Percentiles rank a stretch among this genome's conserved stretches.
These are phyloP conservation scores for Coix lacrymajobi DNA, from an alignment of 176 grass and related monocot genomes.

Conservation along the genomic window DNA sequence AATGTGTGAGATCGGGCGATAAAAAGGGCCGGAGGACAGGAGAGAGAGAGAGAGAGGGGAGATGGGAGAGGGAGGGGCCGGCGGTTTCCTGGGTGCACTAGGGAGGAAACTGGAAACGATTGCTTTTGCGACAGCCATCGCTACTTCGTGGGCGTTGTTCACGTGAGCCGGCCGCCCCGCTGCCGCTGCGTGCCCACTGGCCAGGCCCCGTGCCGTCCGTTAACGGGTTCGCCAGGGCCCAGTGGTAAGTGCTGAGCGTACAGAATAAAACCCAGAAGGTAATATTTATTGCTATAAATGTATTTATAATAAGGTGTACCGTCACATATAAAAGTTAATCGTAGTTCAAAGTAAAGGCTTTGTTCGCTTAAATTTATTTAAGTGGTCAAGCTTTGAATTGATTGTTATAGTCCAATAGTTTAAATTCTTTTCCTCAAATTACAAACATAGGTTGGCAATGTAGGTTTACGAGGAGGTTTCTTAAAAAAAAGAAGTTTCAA, in stretches of 20 bases:
- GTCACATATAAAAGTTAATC: too few relatives aligned
- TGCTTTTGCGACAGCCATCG: conserved; percentile 23
- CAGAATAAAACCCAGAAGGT: not conserved
- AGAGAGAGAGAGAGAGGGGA: not conserved
- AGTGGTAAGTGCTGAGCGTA: not conserved
- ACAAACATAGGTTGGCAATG: too few relatives aligned
- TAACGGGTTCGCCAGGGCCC: not conserved
- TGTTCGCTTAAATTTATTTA: too few relatives aligned
- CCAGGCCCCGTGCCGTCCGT: not conserved
- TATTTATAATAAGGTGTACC: not conserved
- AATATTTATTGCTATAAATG: too few relatives aligned
- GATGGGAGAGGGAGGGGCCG: not conserved
- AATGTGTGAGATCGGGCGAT: conserved; percentile 52
- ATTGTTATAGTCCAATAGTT: too few relatives aligned
- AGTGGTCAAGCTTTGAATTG: too few relatives aligned
- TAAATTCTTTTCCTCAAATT: too few relatives aligned
- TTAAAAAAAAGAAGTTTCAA: too few relatives aligned
- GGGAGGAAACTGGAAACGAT: not conserved
- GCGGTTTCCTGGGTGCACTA: not conserved
- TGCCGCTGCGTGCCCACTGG: not conserved
- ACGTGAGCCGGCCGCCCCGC: conserved; percentile 12
- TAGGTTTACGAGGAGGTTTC: too few relatives aligned
- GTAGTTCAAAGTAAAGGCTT: too few relatives aligned
- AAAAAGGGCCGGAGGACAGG: conserved; percentile 21
- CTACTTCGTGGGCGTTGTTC: conserved; percentile 9